Base-by-base conservation (phyloP, 805 yeast genomes). In the Wickerhamiella hasegawae region DNA sequence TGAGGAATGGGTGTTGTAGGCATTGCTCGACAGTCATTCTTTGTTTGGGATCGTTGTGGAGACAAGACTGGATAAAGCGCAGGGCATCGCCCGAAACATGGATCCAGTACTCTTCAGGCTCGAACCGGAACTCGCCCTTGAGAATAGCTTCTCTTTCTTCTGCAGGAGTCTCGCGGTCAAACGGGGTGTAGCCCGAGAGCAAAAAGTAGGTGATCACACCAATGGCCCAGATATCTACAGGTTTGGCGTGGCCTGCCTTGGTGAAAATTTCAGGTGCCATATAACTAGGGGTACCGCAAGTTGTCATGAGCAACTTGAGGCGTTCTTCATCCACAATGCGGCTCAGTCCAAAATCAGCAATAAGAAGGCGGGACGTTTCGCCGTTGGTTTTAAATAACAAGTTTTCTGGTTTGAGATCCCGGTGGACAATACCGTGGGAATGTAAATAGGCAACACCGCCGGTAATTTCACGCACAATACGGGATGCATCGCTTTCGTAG, bases 401-500 rank as follows among this genome's bases (percentile, higher is more conserved):
- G 45, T 77, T 77, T 45, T 77, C 85, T 1, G 84, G 80, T 50
- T 77, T 77, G 39, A 77, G 53, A 45, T 77, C 85, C 31, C 85
- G 64, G 48, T 77, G 85, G 5, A 75, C 76, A 26, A 77, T 66
- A 21, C 68, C 66, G 42, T 74, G 65, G 3, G 46, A 39, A 47
- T 76, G 84, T 37, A 77, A 54, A 45, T 73, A 74, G 5, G 61
- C 60, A 2, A 77, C 62, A 0, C 77, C 76, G 8, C 69, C 61
- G 2, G 69, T 51, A 17, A 77, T 55, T 38, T 69, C 65, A 10
- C 59, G 53, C 22, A 75, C 58, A 27, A 73, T 62, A 5, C 62
- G 62, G 9, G 58, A 61, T 1, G 73, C 71, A 39, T 71, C 73
- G 12, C 49, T 45, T 34, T 69, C 71, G 34, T 58, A 61, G 36